Percentiles rank a stretch among this genome's conserved stretches.
Evolutionary conservation across 805 yeast species (phyloP).

Genomic region (Yarrowia divulgata): DNA sequence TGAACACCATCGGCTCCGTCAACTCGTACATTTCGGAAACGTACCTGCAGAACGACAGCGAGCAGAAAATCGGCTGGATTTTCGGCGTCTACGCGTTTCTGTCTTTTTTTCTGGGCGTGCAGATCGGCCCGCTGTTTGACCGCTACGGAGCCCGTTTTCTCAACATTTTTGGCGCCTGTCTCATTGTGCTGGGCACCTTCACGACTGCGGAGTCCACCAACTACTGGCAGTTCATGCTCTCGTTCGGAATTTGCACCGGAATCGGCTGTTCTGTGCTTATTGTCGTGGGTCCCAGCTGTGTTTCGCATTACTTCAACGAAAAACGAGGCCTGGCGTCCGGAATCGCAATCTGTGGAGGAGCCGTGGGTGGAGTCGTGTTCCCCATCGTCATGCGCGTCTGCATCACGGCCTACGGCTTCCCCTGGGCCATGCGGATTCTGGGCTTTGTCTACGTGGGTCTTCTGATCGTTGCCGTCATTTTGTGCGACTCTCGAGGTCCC

Average conservation of each 20-base stretch:
- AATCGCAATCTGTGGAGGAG: conserved; percentile 69
- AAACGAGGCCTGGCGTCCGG: conserved; percentile 69
- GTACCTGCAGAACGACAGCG: conserved; percentile 56
- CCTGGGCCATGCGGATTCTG: conserved; percentile 65
- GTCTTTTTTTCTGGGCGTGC: conserved; percentile 57
- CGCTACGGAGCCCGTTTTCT: conserved; percentile 61
- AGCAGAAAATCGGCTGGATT: conserved; percentile 71
- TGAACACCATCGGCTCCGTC: conserved; percentile 71
- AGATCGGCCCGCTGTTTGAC: conserved; percentile 62
- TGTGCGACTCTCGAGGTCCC: conserved; percentile 49
- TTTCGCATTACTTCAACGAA: conserved; percentile 67
- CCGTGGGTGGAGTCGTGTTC: conserved; percentile 68
- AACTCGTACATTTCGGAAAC: conserved; percentile 58
- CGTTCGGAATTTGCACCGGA: conserved; percentile 63
- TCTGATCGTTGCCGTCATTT: conserved; percentile 49
- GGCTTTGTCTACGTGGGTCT: conserved; percentile 51
- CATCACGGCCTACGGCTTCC: conserved; percentile 60
- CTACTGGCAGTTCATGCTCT: conserved; percentile 66
- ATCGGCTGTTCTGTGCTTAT: conserved; percentile 53
- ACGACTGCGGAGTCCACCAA: conserved; percentile 58
- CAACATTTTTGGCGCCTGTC: conserved; percentile 55
- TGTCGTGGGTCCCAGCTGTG: conserved; percentile 61
- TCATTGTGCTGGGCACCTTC: conserved; percentile 59
- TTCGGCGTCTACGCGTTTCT: conserved; percentile 56
- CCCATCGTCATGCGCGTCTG: conserved; percentile 61